These are phyloP conservation scores for Candida tunisiensis DNA, from an alignment of 1,139 yeast species.

Conservation along the genomic window DNA sequence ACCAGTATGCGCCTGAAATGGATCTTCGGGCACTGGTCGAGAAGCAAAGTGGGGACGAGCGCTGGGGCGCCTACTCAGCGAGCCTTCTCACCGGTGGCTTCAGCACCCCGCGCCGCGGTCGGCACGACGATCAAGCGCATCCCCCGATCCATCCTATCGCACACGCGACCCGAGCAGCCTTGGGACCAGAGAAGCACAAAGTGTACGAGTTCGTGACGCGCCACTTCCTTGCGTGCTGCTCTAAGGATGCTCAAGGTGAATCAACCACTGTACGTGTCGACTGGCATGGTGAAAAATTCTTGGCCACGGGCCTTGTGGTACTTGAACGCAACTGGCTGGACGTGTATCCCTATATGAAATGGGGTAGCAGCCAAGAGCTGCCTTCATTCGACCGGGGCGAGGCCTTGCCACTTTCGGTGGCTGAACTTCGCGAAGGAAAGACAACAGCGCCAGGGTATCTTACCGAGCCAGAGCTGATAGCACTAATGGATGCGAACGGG, in stretches of 20 bases:
- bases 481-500: conserved; percentile 91
- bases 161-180: conserved; percentile 14
- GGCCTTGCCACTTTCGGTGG: conserved; percentile 31
- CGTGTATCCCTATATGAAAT: conserved; percentile 58
- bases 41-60: conserved; percentile 33
- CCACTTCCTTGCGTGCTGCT: conserved; percentile 82
- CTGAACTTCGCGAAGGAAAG: conserved; percentile 51
- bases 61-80: conserved; percentile 34
- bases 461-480: conserved; percentile 86
- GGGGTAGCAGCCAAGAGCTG: conserved; percentile 57
- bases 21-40: conserved; percentile 43
- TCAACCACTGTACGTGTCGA: conserved; percentile 42
- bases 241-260: conserved; percentile 75
- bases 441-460: conserved; percentile 69
- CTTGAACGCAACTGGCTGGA: conserved; percentile 62
- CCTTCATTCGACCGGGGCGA: conserved; percentile 52
- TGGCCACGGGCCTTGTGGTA: conserved; percentile 57
- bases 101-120: conserved; percentile 57
- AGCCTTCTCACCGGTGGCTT: conserved; percentile 23
- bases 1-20: conserved; percentile 61
- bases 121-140: conserved; percentile 87
- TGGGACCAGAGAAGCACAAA: conserved; percentile 30
- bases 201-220: conserved; percentile 82
- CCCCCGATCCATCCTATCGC: conserved; percentile 93
- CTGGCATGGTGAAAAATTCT: conserved; percentile 69